Evolutionary conservation across 2,329 filamentous ascomycete species (phyloP).

Genomic region (Fusarium marasasianum): DNA sequence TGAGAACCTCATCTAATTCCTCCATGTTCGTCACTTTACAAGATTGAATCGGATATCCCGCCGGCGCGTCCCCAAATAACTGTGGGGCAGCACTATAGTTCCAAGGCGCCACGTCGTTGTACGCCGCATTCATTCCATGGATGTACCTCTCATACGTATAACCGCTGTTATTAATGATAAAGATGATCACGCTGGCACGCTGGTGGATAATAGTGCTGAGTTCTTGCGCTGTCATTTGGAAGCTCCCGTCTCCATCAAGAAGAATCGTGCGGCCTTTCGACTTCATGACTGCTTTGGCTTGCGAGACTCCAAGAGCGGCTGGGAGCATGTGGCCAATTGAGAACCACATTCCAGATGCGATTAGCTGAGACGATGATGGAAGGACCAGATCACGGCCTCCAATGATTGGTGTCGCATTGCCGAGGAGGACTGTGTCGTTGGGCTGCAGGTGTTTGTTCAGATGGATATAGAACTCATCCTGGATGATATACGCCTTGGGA

Average conservation of each 20-base stretch:
- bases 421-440: background rate
- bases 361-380: background rate
- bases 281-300: background rate
- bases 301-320: background rate
- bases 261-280: constrained; percentile 1
- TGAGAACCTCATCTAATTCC: background rate
- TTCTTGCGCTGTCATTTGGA: constrained; percentile 13
- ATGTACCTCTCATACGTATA: constrained; percentile 14
- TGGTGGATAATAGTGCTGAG: constrained; percentile 13
- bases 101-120: constrained; percentile 15
- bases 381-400: constrained; percentile 4
- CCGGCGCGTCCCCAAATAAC: background rate
- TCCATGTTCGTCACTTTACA: background rate
- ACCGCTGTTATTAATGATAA: background rate
- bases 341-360: constrained; percentile 23
- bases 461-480: constrained; percentile 4
- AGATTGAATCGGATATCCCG: background rate
- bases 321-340: constrained; percentile 16
- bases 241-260: constrained; percentile 7
- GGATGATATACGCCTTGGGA: background rate
- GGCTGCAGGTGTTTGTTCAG: background rate
- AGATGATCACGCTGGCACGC: background rate
- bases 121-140: constrained; percentile 2
- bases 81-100: background rate
- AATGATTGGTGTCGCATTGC: constrained; percentile 15